Base-by-base conservation (phyloP, 2,329 filamentous ascomycete species). In the Septoria petroselini region DNA sequence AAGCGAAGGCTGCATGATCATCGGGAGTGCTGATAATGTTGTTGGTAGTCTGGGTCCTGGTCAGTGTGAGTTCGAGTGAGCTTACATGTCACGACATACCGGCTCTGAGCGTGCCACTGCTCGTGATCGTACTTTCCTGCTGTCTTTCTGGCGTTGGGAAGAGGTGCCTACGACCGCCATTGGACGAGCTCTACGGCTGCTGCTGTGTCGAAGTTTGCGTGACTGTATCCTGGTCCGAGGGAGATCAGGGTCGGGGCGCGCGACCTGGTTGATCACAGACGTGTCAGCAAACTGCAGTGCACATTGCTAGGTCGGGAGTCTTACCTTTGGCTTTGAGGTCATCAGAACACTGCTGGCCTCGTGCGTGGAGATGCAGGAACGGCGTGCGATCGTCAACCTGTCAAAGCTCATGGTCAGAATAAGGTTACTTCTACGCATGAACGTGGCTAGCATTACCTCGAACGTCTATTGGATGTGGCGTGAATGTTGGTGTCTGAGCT, bases 361-460 rank as follows among this genome's bases (percentile, higher is more conserved):
- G n/a, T n/a, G n/a, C n/a, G n/a, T n/a, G n/a, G n/a, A n/a, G n/a
- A n/a, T n/a, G n/a, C n/a, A n/a, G n/a, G n/a, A n/a, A n/a, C n/a
- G n/a, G n/a, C n/a, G n/a, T n/a, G n/a, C n/a, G n/a, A n/a, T n/a
- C n/a, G n/a, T n/a, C n/a, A n/a, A n/a, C 15, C 25, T 41, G 6
- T 31, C 14, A n/a, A 37, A 27, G 17, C 18, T 3, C 2, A 35
- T 12, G 12, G 19, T 48, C 38, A 48, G 45, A 14, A 40, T 27
- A n/a, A n/a, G 18, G 45, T 34, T 41, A 21, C 45, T 41, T 41
- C 37, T n/a, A 23, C 34, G 35, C 45, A 41, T 48, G 45, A 45
- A 51, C 42, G 42, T 37, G 34, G 40, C 50, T 17, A 52, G 44
- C 50, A 37, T 44, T 23, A 17, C 37, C 30, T 14, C 41, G 50